phyloP scores from a whole-genome alignment of 148 eudicot species.

The Rhododendron simsii region DNA sequence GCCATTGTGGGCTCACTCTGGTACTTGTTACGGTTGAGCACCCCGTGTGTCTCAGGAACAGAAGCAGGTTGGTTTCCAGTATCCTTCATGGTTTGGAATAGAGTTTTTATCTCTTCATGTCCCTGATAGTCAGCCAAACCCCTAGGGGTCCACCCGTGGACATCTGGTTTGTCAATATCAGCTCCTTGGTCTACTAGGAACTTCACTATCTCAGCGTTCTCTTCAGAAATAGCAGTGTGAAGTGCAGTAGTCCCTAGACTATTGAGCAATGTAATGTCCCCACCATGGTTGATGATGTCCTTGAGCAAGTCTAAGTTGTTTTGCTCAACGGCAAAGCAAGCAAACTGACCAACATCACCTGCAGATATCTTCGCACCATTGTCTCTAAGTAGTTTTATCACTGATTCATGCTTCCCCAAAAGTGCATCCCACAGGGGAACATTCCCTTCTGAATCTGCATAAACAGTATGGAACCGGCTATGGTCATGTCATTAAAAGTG shows the following conservation, averaged over 20 bases:
- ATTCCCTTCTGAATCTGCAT: conserved; percentile 70
- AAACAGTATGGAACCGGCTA: background rate
- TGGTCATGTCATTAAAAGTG: background rate
- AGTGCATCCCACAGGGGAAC: conserved; percentile 91
- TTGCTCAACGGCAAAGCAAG: conserved; percentile 54
- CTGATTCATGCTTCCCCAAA: conserved; percentile 35
- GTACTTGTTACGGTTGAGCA: conserved; percentile 35
- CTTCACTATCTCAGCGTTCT: conserved; percentile 46
- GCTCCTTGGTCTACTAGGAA: conserved; percentile 60
- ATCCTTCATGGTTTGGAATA: conserved; percentile 33
- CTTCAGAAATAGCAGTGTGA: conserved; percentile 53
- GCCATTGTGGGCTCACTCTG: conserved; percentile 40
- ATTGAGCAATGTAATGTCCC: conserved; percentile 41
- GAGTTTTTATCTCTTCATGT: conserved; percentile 52
- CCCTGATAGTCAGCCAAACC: conserved; percentile 61
- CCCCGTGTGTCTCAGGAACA: conserved; percentile 15
- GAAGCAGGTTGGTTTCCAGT: conserved; percentile 8
- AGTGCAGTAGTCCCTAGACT: conserved; percentile 60
- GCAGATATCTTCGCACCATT: conserved; percentile 53
- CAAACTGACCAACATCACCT: conserved; percentile 55
- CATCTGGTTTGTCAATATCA: conserved; percentile 54
- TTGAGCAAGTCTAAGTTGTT: conserved; percentile 50
- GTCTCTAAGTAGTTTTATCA: conserved; percentile 42
- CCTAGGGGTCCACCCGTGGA: conserved; percentile 64
- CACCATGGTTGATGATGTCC: conserved; percentile 47